Evolutionary conservation across 257 asterid genomes (phyloP), one percentile per base, ranked within the genome.

Genomic region (Sherardia arvensis): DNA sequence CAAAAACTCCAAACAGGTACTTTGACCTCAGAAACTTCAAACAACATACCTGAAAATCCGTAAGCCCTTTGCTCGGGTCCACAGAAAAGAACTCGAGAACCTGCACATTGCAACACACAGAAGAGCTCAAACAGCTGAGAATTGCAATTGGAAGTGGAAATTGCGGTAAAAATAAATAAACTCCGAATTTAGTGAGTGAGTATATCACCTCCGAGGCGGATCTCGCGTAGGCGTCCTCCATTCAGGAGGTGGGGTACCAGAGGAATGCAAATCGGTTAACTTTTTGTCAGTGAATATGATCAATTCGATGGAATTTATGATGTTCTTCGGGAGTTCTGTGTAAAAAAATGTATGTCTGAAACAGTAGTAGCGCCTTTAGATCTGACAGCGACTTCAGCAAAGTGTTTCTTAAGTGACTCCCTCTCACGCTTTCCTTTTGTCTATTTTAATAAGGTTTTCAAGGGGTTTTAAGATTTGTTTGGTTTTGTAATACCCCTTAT

Each of bases 201-300:
- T 11, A 57, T 2, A 55, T 21, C 71, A 87, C 97, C 94, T 91
- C 98, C 21, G 81, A 15, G 55, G 71, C 83, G 67, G 96, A 91
- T 91, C 96, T 86, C 36, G 96, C 94, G 66, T 75, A 86, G 67
- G 96, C 96, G 81, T 87, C 87, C 66, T 91, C 96, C 98, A 91
- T 91, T 61, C 64, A 55, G 70, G 71, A 65, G 76, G 73, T 62
- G 57, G n/a, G n/a, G 27, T 29, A 34, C 23, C 51, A 17, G 55
- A 14, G 36, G 4, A 20, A n/a, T 7, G 25, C 9, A 4, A 34
- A 4, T 26, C 51, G 20, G 17, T 43, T 6, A 43, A 14, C 4
- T 43, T 4, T 43, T 43, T 20, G 51, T 20, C 51, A 4, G 51
- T 14, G 21, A 34, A 18, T 17, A 62, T 17, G 51, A 33, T 43